Percentiles rank a stretch among this genome's conserved stretches.
These are phyloP conservation scores for Raddia distichophylla DNA, from an alignment of 176 grass and related monocot species.

Conservation along the genomic window DNA sequence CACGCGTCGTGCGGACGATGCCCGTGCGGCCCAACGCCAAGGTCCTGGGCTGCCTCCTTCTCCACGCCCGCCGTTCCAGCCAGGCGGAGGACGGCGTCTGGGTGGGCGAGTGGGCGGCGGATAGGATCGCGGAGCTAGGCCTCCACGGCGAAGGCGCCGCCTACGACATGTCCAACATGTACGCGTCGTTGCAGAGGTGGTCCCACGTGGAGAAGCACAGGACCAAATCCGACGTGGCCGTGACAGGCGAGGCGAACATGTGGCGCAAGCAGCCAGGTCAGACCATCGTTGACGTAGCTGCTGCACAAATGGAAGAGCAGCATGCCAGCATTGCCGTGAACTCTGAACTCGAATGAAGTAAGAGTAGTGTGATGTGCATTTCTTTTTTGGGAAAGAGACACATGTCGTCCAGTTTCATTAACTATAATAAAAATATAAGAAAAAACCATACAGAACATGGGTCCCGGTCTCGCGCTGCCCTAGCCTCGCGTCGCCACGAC, in stretches of 20 bases:
- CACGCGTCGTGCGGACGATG: constrained; percentile 54
- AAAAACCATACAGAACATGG: no score
- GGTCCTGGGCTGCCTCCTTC: constrained; percentile 51
- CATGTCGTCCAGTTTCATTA: no score
- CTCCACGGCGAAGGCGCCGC: constrained; percentile 40
- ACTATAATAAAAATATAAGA: no score
- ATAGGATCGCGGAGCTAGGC: constrained; percentile 45
- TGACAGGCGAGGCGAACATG: background rate
- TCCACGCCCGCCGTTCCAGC: constrained; percentile 27
- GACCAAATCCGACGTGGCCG: background rate
- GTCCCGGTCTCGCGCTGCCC: no score
- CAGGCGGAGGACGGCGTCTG: constrained; percentile 1
- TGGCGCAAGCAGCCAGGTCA: constrained; percentile 22
- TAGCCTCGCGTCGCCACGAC: no score
- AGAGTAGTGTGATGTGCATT: no score
- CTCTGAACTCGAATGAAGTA: no score
- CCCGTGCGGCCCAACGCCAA: constrained; percentile 46
- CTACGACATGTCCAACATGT: constrained; percentile 46
- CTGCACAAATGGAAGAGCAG: background rate
- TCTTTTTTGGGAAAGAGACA: no score
- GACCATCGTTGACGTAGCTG: background rate
- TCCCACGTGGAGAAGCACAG: constrained; percentile 43
- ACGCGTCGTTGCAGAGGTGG: constrained; percentile 48
- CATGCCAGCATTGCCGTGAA: no score
- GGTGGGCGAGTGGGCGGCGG: constrained; percentile 42